Base-by-base conservation (phyloP, 148 eudicot genomes). In the Drosera capensis region DNA sequence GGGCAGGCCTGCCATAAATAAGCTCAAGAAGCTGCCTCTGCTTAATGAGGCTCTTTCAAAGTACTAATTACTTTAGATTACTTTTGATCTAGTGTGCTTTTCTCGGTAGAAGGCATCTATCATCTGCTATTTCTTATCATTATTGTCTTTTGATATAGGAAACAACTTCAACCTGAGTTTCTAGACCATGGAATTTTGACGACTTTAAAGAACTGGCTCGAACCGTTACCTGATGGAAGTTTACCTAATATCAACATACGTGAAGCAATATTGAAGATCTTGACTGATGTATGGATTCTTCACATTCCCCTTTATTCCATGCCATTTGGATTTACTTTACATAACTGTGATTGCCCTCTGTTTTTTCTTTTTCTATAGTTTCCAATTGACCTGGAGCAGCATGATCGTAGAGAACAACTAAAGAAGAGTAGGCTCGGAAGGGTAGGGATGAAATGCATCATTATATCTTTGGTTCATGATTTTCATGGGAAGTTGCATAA, bases 201-300 rank as follows among this genome's bases (percentile, higher is more conserved):
- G 21, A 73, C 78, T 41, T 25, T 90, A 51, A 84, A 74, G 60
- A 90, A 65, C 56, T 90, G 99, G 99, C 95, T 90, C 23, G 95
- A 90, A 52, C 99, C 99, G 40, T 82, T 90, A 43, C 99, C 99
- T 41, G 99, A 90, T 78, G 95, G 99, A 57, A 90, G 99, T 71
- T 54, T 90, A 52, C 99, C 99, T 21, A 90, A 85, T 56, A 90
- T 85, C 46, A 90, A 90, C 66, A 76, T 85, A 17, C 93, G 99
- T 14, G 88, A 77, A 45, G 99, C 99, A 23, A 71, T 90, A 49
- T 51, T 90, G 53, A 67, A 64, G 75, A 85, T 90, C 51, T 65
- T 90, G 59, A 84, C 83, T 54, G 99, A 90, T 56, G 99, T 90
- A 53, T 46, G 35, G 35, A 41, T 17, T 11, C 8, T 43, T 42